These are phyloP conservation scores for Coemansia sp. DNA, from an alignment of 192 early-diverging fungal species.

Conservation along the genomic window DNA sequence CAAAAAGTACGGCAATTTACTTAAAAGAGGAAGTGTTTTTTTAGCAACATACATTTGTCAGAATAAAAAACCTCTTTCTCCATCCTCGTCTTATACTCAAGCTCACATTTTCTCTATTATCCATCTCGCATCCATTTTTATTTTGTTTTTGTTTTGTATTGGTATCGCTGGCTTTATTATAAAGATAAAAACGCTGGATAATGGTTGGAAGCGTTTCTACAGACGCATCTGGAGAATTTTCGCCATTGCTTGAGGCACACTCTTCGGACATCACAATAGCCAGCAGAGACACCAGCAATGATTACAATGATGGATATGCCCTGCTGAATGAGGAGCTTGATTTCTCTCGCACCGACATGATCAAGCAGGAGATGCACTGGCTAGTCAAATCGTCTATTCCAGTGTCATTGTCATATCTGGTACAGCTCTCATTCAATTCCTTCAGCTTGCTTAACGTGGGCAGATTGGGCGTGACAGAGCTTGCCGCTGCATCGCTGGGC, in stretches of 20 bases:
- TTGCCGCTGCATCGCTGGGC: conserved; percentile 67
- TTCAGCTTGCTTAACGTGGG: conserved; percentile 66
- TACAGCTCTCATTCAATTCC: conserved; percentile 64
- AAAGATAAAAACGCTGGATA: not conserved
- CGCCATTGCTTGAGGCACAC: not conserved
- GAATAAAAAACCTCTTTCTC: no score
- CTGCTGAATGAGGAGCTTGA: conserved; percentile 20
- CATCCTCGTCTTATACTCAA: no score
- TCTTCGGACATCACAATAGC: not conserved
- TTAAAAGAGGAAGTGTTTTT: no score
- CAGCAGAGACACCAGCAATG: not conserved
- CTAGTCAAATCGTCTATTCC: conserved; percentile 49
- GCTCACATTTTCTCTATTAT: no score
- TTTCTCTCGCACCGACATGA: conserved; percentile 13
- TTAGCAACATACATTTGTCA: no score
- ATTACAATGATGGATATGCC: not conserved
- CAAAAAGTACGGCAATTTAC: no score
- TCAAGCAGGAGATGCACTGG: conserved; percentile 39
- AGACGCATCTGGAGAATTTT: not conserved
- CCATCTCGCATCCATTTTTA: no score
- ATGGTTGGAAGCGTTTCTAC: not conserved
- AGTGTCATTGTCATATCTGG: conserved; percentile 60
- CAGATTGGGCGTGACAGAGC: conserved; percentile 61
- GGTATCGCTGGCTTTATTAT: not conserved
- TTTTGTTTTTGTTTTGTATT: not conserved